Percentiles rank a stretch among this genome's conserved stretches.
Conservation (phyloP, 2,329 filamentous ascomycete genomes). For the Sarocladiaceae sp. region DNA sequence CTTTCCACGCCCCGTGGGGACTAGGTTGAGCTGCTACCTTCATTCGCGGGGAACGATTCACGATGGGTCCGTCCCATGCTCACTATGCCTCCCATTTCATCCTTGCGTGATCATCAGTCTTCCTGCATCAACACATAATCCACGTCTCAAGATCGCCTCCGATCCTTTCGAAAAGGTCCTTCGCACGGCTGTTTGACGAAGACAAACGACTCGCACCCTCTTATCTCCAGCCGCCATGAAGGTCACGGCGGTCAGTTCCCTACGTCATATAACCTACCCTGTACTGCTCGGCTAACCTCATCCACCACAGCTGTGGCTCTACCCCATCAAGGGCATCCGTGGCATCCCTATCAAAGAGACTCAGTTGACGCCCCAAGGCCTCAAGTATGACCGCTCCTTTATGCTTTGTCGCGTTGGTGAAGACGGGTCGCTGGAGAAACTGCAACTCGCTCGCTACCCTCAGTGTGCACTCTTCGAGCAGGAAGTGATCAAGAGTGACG, state of each 20-base stretch:
- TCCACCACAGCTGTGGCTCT: constrained; percentile 54
- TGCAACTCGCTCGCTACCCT: constrained; percentile 53
- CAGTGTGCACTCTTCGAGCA: constrained; percentile 60
- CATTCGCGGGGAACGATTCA: too few relatives aligned
- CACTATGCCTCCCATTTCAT: too few relatives aligned
- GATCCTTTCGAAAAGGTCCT: too few relatives aligned
- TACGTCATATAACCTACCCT: background rate
- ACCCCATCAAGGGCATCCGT: constrained; percentile 69
- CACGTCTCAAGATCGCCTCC: too few relatives aligned
- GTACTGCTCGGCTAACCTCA: background rate
- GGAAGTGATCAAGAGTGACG: constrained; percentile 33
- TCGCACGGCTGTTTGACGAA: too few relatives aligned
- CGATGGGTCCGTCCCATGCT: too few relatives aligned
- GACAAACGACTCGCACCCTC: too few relatives aligned
- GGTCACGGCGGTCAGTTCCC: constrained; percentile 14
- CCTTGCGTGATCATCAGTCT: too few relatives aligned
- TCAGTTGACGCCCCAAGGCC: constrained; percentile 53
- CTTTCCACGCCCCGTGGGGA: too few relatives aligned
- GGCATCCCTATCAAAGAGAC: constrained; percentile 49
- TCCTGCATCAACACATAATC: too few relatives aligned
- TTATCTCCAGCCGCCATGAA: constrained; percentile 25
- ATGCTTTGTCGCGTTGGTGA: constrained; percentile 55
- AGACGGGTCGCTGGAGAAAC: constrained; percentile 40
- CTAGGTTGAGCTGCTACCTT: too few relatives aligned
- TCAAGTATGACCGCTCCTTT: constrained; percentile 62